Percentiles rank a stretch among this genome's conserved stretches.
phyloP scores from a whole-genome alignment of 352 stramenopile genomes.

The Globisporangium ultimum region DNA sequence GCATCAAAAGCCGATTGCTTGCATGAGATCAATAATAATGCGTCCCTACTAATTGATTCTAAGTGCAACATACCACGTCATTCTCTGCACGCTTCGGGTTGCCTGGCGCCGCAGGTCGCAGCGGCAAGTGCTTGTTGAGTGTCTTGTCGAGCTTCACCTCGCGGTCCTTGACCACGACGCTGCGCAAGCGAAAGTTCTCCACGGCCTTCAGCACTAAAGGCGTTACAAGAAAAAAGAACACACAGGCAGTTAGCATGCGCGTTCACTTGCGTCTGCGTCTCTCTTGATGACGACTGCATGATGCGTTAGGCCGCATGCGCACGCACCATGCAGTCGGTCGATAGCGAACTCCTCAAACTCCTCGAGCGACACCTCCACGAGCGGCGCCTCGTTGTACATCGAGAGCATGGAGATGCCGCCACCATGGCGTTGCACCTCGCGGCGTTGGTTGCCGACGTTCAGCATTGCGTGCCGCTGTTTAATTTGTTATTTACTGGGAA shows the following conservation, averaged over 20 bases:
- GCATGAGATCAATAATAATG: background rate
- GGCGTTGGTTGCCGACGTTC: conserved; percentile 78
- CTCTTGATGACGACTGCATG: too few species aligned
- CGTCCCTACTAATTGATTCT: background rate
- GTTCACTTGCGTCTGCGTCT: too few species aligned
- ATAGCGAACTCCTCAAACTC: conserved; percentile 98
- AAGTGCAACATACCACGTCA: conserved; percentile 31
- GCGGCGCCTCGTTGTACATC: conserved; percentile 93
- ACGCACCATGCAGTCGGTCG: conserved; percentile 88
- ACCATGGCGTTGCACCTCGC: conserved; percentile 42
- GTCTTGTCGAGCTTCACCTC: conserved; percentile 80
- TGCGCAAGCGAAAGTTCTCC: conserved; percentile 84
- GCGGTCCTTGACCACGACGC: conserved; percentile 63
- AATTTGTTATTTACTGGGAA: background rate
- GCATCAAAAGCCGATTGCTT: background rate
- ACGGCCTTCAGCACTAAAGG: conserved; percentile 69
- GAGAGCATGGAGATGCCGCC: conserved; percentile 67
- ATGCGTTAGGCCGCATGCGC: background rate
- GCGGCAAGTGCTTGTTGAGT: conserved; percentile 81
- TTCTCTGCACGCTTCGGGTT: conserved; percentile 54
- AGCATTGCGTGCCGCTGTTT: conserved; percentile 39
- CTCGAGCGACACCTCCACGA: conserved; percentile 95
- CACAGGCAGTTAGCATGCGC: background rate
- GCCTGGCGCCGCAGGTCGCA: conserved; percentile 35
- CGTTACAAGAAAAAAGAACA: background rate